These are phyloP conservation scores for Cladorrhinum sp. DNA, from an alignment of 2,329 filamentous ascomycete genomes.

Conservation along the genomic window DNA sequence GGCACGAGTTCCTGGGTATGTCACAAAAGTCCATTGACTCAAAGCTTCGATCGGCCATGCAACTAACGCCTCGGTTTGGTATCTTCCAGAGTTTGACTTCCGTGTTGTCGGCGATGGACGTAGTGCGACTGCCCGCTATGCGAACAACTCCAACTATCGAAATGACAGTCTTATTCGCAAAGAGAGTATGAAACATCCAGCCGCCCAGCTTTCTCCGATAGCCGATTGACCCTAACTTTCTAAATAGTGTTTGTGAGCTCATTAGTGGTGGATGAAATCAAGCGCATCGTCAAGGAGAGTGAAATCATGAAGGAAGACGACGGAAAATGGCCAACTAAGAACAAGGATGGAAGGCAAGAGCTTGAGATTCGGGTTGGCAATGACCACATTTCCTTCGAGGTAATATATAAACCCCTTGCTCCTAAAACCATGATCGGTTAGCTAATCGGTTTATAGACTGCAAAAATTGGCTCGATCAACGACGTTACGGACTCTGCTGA, in stretches of 20 bases:
- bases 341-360: conserved; percentile 96
- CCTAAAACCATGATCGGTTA: background rate
- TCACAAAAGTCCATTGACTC: conserved; percentile 7
- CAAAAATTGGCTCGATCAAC: conserved; percentile 94
- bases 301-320: conserved; percentile 99
- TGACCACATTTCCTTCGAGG: conserved; percentile 98
- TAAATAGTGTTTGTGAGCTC: conserved; percentile 91
- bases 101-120: conserved; percentile 87
- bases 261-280: conserved; percentile 87
- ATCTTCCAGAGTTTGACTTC: conserved; percentile 82
- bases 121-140: conserved; percentile 91
- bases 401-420: conserved; percentile 32
- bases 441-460: conserved; percentile 61
- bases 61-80: background rate
- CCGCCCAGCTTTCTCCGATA: background rate
- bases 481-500: conserved; percentile 96
- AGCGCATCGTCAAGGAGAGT: conserved; percentile 93
- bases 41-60: background rate
- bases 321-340: conserved; percentile 97
- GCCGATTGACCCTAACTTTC: background rate
- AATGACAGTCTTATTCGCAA: conserved; percentile 98
- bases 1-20: conserved; percentile 93
- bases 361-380: conserved; percentile 90
- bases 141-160: conserved; percentile 99
- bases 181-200: conserved; percentile 71